Percentiles rank a stretch among this genome's conserved stretches.
phyloP scores from a whole-genome alignment of 768 basidiomycete species.

The Hemileccinum rubropunctum region DNA sequence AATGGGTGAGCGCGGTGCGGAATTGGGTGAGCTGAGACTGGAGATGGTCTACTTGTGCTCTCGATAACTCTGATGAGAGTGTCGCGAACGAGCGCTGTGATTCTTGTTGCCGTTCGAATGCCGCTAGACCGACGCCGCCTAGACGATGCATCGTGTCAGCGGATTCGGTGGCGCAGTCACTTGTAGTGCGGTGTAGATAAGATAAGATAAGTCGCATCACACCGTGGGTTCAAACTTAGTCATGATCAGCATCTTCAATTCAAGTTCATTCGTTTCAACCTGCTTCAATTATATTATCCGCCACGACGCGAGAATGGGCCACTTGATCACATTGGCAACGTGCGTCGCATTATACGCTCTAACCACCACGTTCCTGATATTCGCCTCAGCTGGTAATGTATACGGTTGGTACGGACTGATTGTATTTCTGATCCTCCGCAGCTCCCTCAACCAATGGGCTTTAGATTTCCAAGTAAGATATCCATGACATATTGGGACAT shows the following conservation, averaged over 20 bases:
- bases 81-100: conserved; percentile 77
- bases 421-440: conserved; percentile 32
- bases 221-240: background rate
- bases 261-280: too few relatives aligned
- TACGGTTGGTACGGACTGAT: background rate
- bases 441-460: conserved; percentile 97
- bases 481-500: background rate
- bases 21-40: conserved; percentile 82
- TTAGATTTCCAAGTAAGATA: conserved; percentile 81
- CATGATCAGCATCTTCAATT: too few relatives aligned
- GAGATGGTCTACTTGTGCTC: conserved; percentile 73
- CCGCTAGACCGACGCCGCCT: conserved; percentile 84
- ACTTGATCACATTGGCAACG: conserved; percentile 88
- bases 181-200: too few relatives aligned
- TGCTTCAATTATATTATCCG: background rate
- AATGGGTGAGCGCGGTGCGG: conserved; percentile 72
- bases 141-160: conserved; percentile 59
- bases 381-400: conserved; percentile 24
- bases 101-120: conserved; percentile 84
- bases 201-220: background rate
- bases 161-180: too few relatives aligned
- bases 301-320: conserved; percentile 54
- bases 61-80: conserved; percentile 76
- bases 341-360: conserved; percentile 35
- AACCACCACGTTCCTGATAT: background rate